Conservation (phyloP, 441 rosid species). For the Flueggea neowawraea region DNA sequence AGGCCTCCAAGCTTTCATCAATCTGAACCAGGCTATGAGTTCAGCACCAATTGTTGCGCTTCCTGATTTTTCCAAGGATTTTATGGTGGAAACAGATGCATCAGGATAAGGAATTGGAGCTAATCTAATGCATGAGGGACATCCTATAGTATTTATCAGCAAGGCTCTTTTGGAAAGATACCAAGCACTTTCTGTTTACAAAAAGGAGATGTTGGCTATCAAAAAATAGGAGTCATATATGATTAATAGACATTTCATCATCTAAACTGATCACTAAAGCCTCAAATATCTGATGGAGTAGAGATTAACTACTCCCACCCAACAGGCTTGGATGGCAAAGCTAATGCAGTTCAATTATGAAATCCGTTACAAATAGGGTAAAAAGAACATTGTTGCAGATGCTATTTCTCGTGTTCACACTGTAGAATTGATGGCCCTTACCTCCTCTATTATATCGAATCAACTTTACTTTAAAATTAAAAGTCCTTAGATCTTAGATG, state of each 20-base stretch:
- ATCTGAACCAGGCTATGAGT: neutral
- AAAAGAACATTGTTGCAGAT: neutral
- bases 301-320: no score
- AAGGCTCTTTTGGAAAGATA: neutral
- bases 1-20: neutral
- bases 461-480: no score
- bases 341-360: no score
- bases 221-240: neutral
- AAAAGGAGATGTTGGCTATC: neutral
- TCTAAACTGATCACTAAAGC: neutral
- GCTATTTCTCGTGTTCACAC: no score
- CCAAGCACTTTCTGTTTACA: neutral
- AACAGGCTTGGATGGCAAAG: no score
- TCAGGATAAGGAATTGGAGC: neutral
- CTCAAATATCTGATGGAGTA: neutral
- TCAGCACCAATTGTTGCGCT: neutral
- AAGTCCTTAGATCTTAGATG: no score
- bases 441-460: no score
- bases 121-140: neutral
- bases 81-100: constrained; percentile 3
- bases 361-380: constrained; percentile 1
- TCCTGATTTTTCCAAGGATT: neutral
- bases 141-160: neutral
- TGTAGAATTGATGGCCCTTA: no score
- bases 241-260: neutral